Base-by-base conservation (phyloP, 495 filamentous ascomycete genomes). In the Penicillium coffeae region DNA sequence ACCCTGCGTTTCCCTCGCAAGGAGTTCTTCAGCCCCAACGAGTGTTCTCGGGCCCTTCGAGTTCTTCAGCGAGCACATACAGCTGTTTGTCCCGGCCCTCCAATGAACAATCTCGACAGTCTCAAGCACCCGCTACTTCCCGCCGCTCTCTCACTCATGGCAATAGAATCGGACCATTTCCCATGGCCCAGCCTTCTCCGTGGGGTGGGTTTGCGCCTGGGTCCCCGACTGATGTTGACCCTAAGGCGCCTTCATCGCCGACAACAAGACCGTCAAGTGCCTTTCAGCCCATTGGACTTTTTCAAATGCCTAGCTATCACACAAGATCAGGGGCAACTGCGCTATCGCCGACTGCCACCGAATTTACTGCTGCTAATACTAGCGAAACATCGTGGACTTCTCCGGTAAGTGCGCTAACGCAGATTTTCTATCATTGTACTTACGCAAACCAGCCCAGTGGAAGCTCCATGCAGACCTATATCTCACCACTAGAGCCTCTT, bases 401-500 rank as follows among this genome's bases (percentile, higher is more conserved):
- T 50, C 59, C 72, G 48, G 79, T 82, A 59, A 71, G 69, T 58
- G 20, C 20, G 20, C 8, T 1, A 35, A 27, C 15, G 1, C 21
- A n/a, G 33, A n/a, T 10, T 32, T 2, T 1, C 43, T 18, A 10
- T 1, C 16, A 47, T 22, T 27, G 10, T 27, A 25, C 54, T 65
- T 14, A 66, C 21, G 12, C 1, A 30, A 33, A 45, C 30, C 53
- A 80, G 52, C 67, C 73, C 3, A 76, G 82, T 38, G 81, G 81
- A 25, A 65, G 45, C 51, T 45, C 67, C 16, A 54, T 62, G 36
- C 85, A 86, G 55, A 91, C 88, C 0, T 96, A 93, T 58, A 64
- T 97, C 18, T 84, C 89, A 8, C 84, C 92, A 1, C 84, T 85
- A 16, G 94, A 97, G 64, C 94, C 93, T n/a, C 77, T 96, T 37